Evolutionary conservation across 305 asterid species (phyloP).

Genomic region (Fraxinus angustifolia): DNA sequence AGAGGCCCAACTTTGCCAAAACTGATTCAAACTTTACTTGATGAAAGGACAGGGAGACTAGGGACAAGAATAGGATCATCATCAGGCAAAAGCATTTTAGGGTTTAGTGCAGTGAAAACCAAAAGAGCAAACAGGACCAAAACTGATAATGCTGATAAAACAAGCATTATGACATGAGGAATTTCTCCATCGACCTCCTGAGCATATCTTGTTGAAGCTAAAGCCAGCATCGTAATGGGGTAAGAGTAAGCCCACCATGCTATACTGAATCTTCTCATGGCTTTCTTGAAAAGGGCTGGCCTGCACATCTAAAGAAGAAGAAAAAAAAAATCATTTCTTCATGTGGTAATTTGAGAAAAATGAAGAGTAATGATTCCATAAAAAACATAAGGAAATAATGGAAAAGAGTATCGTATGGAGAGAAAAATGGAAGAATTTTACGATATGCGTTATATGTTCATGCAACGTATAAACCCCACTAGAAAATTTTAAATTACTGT

Average conservation of each 20-base stretch:
- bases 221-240: conserved; percentile 49
- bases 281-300: conserved; percentile 59
- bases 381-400: background rate
- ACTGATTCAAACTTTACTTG: background rate
- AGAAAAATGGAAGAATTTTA: background rate
- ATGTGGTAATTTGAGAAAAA: background rate
- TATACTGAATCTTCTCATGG: conserved; percentile 53
- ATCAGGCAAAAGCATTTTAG: conserved; percentile 38
- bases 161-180: conserved; percentile 36
- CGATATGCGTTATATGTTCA: background rate
- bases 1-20: background rate
- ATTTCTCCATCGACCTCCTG: conserved; percentile 44
- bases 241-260: conserved; percentile 86
- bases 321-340: background rate
- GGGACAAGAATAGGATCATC: conserved; percentile 21
- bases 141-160: conserved; percentile 41
- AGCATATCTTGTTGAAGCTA: conserved; percentile 52
- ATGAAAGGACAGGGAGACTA: background rate
- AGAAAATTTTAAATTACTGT: background rate
- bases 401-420: background rate
- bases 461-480: background rate
- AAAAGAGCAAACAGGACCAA: conserved; percentile 37
- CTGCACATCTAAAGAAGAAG: conserved; percentile 41
- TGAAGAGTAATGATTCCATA: background rate
- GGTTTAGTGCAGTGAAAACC: conserved; percentile 34